Evolutionary conservation across 495 filamentous ascomycete species (phyloP).

Genomic region (Jackrogersella multiformis): DNA sequence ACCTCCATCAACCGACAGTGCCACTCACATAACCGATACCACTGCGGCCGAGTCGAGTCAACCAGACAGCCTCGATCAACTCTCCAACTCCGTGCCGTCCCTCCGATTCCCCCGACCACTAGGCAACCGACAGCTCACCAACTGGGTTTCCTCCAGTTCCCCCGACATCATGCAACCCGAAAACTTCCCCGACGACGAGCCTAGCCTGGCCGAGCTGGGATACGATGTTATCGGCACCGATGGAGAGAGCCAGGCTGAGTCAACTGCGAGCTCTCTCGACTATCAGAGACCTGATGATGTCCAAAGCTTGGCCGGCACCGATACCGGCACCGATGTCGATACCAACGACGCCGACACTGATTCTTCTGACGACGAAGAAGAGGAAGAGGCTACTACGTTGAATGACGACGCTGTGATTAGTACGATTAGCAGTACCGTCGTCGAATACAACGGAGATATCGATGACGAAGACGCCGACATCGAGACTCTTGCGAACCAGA

Average conservation of each 20-base stretch:
- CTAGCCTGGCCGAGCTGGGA: conserved; percentile 63
- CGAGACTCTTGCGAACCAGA: conserved; percentile 43
- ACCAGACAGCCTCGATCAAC: conserved; percentile 16
- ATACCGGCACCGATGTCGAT: conserved; percentile 52
- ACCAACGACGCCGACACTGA: conserved; percentile 48
- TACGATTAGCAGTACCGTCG: conserved; percentile 43
- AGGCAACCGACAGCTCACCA: conserved; percentile 58
- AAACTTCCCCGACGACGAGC: conserved; percentile 51
- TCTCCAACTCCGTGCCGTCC: conserved; percentile 49
- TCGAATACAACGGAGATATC: conserved; percentile 40
- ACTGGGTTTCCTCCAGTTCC: conserved; percentile 62
- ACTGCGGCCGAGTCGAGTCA: conserved; percentile 27
- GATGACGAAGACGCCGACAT: conserved; percentile 48
- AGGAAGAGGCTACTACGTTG: conserved; percentile 46
- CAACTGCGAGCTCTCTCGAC: conserved; percentile 58
- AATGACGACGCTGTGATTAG: conserved; percentile 29
- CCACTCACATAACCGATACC: conserved; percentile 15
- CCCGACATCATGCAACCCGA: conserved; percentile 58
- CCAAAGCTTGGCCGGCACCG: conserved; percentile 63
- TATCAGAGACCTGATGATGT: conserved; percentile 60
- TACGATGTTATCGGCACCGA: conserved; percentile 65
- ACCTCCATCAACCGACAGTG: conserved; percentile 20
- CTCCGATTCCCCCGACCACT: conserved; percentile 62
- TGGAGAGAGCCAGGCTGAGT: conserved; percentile 59
- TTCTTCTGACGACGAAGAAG: conserved; percentile 50